These are phyloP conservation scores for Dactylella cylindrospora DNA, from an alignment of 2,329 filamentous ascomycete genomes.

Conservation along the genomic window DNA sequence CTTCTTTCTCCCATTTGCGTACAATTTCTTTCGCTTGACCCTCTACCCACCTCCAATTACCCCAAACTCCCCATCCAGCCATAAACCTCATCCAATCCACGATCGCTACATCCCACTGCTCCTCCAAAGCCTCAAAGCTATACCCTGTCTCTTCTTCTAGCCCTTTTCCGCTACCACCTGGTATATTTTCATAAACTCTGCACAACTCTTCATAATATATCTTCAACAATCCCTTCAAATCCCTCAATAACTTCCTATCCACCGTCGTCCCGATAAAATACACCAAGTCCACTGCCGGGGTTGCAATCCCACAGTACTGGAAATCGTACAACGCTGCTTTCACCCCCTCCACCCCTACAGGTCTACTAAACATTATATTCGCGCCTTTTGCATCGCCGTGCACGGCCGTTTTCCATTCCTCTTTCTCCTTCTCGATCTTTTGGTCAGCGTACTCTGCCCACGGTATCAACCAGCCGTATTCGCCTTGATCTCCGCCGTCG, in stretches of 20 bases:
- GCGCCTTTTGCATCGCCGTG: conserved; percentile 72
- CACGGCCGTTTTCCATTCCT: conserved; percentile 60
- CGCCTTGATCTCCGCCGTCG: conserved; percentile 52
- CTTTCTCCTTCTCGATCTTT: conserved; percentile 58
- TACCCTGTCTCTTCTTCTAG: conserved; percentile 54
- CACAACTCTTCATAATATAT: conserved; percentile 53
- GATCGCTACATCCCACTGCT: conserved; percentile 67
- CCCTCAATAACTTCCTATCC: conserved; percentile 56
- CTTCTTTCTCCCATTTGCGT: conserved; percentile 21
- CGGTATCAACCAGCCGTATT: conserved; percentile 60
- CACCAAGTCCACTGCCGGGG: conserved; percentile 64
- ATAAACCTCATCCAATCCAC: conserved; percentile 63
- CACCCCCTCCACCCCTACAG: conserved; percentile 52
- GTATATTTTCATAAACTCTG: conserved; percentile 6
- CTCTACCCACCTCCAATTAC: conserved; percentile 45
- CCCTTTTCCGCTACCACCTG: conserved; percentile 41
- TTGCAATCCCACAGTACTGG: conserved; percentile 66
- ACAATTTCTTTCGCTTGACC: conserved; percentile 23
- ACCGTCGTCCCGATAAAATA: conserved; percentile 56
- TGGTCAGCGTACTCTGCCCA: conserved; percentile 60
- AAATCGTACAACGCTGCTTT: conserved; percentile 66
- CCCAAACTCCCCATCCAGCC: conserved; percentile 48
- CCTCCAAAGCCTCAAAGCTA: conserved; percentile 58
- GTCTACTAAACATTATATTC: conserved; percentile 61
- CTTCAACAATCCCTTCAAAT: conserved; percentile 55